Base-by-base conservation (phyloP, 164 flowering plant genomes). In the Platanus orientalis region DNA sequence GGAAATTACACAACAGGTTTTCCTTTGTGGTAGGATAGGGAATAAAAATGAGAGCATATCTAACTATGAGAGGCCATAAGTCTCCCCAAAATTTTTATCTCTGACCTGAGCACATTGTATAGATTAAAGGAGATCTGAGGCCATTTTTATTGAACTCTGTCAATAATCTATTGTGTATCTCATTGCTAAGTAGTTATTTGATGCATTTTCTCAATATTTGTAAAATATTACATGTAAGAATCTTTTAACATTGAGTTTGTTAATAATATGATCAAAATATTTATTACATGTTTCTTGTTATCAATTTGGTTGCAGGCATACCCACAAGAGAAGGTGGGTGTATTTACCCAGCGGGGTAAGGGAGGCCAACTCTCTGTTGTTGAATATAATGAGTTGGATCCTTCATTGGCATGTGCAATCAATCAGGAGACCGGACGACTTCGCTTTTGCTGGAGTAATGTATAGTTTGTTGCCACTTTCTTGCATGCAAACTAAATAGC, bases 371-470 rank as follows among this genome's bases (percentile, higher is more conserved):
- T 95, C 40, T 75, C 90, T 54, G 99, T 95, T 47, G 86, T 95
- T 69, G 99, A 95, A 63, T 95, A 95, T 78, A 92, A 87, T 75
- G 99, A 95, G 74, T 60, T 95, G 73, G 99, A 95, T 73, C 75
- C 73, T 62, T 71, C 92, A 40, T 60, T 88, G 77, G 83, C 98
- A 30, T 80, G 81, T 73, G 89, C 77, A 62, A 79, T 90, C 70
- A 88, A 95, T 76, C 97, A 89, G 65, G 72, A 69, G 76, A 95
- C 98, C 54, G 99, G 99, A 23, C 90, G 97, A 9, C 99, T 95
- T 69, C 98, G 89, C 55, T 90, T 65, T 71, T 95, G 99, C 75
- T 95, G 99, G 98, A 95, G 99, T 75, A 95, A 92, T 79, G 99
- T 94, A 88, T 57, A 58, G n/a, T 12, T 54, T 63, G 13, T 60